These are phyloP conservation scores for Pharus latifolius DNA, from an alignment of 176 grass and related monocot species.

Conservation along the genomic window DNA sequence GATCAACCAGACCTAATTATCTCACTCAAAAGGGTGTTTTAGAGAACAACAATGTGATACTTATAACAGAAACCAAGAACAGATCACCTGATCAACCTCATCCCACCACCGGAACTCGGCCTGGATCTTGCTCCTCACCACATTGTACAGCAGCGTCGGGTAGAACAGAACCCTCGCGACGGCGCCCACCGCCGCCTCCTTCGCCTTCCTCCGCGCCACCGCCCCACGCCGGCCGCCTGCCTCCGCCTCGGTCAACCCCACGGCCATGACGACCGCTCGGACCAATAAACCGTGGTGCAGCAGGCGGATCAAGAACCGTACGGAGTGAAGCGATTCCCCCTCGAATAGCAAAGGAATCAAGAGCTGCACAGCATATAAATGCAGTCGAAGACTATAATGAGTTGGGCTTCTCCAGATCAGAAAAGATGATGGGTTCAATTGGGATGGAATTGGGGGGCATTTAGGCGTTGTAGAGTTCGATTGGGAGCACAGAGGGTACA, in stretches of 20 bases:
- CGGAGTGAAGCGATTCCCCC: too few species aligned
- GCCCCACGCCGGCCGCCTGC: neutral
- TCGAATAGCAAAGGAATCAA: neutral
- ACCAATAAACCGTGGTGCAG: neutral
- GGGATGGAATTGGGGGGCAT: neutral
- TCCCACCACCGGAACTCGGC: constrained; percentile 96
- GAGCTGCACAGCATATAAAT: too few species aligned
- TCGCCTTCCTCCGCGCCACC: constrained; percentile 32
- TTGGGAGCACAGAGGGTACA: neutral
- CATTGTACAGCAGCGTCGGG: constrained; percentile 80
- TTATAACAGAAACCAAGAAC: too few species aligned
- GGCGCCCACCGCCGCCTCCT: constrained; percentile 55
- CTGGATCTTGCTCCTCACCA: constrained; percentile 74
- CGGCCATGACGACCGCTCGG: neutral
- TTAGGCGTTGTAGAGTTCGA: neutral
- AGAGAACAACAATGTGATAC: neutral
- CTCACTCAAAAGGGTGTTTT: neutral
- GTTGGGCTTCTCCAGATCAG: neutral
- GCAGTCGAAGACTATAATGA: too few species aligned
- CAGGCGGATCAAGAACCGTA: too few species aligned
- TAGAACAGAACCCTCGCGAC: constrained; percentile 76
- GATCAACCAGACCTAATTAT: too few species aligned
- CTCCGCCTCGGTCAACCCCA: constrained; percentile 17
- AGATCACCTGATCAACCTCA: constrained; percentile 72
- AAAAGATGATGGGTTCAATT: neutral